Conservation (phyloP, 371 early-diverging fungal genomes). For the Mucor piriformis region DNA sequence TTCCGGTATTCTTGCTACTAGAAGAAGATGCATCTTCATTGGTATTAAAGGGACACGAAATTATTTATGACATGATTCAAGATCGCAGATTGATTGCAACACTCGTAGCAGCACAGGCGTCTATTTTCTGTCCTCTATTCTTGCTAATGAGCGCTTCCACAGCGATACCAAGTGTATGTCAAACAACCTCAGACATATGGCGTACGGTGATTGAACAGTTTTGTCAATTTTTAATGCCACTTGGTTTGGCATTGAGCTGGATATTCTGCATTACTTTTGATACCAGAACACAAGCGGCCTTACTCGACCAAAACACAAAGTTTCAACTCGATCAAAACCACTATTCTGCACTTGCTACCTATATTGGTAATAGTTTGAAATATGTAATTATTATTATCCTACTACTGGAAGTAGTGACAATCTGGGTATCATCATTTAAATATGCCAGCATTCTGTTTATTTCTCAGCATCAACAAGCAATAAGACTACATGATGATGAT, state of each 20-base stretch:
- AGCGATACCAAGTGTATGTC: not conserved
- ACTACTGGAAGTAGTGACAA: constrained; percentile 9
- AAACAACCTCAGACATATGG: constrained; percentile 2
- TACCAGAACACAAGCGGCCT: constrained; percentile 9
- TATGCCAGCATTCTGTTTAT: not conserved
- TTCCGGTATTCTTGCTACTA: constrained; percentile 15
- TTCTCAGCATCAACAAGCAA: not conserved
- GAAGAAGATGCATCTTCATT: not conserved
- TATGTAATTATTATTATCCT: constrained; percentile 2
- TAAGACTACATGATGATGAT: constrained; percentile 35
- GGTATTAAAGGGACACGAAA: not conserved
- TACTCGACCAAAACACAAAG: not conserved
- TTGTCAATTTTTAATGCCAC: constrained; percentile 44
- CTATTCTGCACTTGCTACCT: not conserved
- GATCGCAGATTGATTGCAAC: constrained; percentile 31
- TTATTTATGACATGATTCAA: constrained; percentile 22
- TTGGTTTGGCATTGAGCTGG: constrained; percentile 51
- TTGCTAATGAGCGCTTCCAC: constrained; percentile 6
- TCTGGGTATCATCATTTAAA: constrained; percentile 14
- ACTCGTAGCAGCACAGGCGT: constrained; percentile 38
- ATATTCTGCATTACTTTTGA: constrained; percentile 44
- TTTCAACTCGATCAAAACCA: not conserved
- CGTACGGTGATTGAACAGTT: constrained; percentile 13
- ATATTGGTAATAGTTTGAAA: constrained; percentile 7
- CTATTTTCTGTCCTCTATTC: constrained; percentile 33